Percentiles rank a stretch among this genome's conserved stretches.
Evolutionary conservation across 176 grass and related monocot genomes (phyloP).

Genomic region (Cymbopogon citratus): DNA sequence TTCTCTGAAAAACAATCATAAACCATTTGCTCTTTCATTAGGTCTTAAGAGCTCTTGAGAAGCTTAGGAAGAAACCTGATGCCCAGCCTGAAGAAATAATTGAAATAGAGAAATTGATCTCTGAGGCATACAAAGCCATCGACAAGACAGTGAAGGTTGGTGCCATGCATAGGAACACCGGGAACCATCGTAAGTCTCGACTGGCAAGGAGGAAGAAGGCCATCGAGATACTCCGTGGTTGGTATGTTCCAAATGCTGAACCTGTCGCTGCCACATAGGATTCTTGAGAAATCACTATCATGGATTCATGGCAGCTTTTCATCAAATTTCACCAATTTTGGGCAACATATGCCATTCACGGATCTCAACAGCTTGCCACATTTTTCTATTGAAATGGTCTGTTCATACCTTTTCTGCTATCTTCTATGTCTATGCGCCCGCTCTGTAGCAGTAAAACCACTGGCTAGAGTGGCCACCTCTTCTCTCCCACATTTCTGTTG

Average conservation of each 20-base stretch:
- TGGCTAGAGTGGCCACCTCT: background rate
- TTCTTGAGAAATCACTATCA: slow-evolving; percentile 19
- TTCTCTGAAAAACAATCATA: too few relatives aligned
- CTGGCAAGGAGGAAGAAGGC: slow-evolving; percentile 79
- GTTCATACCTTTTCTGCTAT: slow-evolving; percentile 20
- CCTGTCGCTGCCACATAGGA: slow-evolving; percentile 33
- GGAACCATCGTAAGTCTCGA: slow-evolving; percentile 71
- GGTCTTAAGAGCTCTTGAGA: slow-evolving; percentile 69
- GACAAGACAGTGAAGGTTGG: slow-evolving; percentile 87
- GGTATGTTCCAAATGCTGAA: slow-evolving; percentile 62
- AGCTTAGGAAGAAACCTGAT: slow-evolving; percentile 76
- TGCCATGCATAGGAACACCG: slow-evolving; percentile 82
- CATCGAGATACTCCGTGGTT: slow-evolving; percentile 76
- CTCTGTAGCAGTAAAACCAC: background rate
- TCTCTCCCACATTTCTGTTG: background rate
- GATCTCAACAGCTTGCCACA: slow-evolving; percentile 3
- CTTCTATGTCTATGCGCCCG: background rate
- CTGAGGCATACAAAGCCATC: slow-evolving; percentile 73
- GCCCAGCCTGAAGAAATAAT: slow-evolving; percentile 74
- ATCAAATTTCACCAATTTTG: slow-evolving; percentile 33
- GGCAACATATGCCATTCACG: background rate
- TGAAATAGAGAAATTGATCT: slow-evolving; percentile 70
- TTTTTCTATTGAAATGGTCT: slow-evolving; percentile 12
- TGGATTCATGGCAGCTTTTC: slow-evolving; percentile 16
- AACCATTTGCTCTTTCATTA: slow-evolving; percentile 12